phyloP scores from a whole-genome alignment of 495 filamentous ascomycete species.

The Friedmanniomyces simplex region DNA sequence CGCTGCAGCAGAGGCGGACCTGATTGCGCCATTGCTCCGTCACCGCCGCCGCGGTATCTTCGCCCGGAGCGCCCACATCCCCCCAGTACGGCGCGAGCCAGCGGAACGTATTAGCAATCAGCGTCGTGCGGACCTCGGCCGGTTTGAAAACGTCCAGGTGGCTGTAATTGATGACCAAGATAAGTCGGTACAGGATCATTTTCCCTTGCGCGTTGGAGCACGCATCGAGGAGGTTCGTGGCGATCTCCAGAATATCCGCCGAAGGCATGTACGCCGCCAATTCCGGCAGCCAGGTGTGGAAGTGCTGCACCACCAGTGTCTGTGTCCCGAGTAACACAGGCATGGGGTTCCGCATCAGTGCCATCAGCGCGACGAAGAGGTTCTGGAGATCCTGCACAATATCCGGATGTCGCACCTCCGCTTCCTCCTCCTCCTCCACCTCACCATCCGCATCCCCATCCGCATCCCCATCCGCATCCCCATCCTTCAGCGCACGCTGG shows the following conservation, averaged over 20 bases:
- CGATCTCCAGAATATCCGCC: slow-evolving; percentile 82
- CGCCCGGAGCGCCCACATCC: slow-evolving; percentile 27
- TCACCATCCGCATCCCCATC: slow-evolving; percentile 1
- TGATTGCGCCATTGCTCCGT: slow-evolving; percentile 86
- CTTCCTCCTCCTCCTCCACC: too few relatives aligned
- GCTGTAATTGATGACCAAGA: slow-evolving; percentile 83
- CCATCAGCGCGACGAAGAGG: slow-evolving; percentile 83
- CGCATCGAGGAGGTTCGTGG: slow-evolving; percentile 86
- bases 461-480: not conserved
- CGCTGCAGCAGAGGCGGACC: slow-evolving; percentile 81
- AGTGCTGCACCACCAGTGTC: slow-evolving; percentile 90
- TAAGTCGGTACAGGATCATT: slow-evolving; percentile 85
- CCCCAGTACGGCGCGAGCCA: slow-evolving; percentile 98
- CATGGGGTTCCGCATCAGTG: slow-evolving; percentile 74
- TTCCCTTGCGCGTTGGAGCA: slow-evolving; percentile 83
- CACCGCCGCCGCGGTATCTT: slow-evolving; percentile 39
- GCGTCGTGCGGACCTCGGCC: slow-evolving; percentile 57
- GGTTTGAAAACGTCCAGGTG: slow-evolving; percentile 67
- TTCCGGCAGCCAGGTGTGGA: slow-evolving; percentile 92
- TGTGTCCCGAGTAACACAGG: slow-evolving; percentile 85
- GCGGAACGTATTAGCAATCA: slow-evolving; percentile 71
- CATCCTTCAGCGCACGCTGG: slow-evolving; percentile 33
- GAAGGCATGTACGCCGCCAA: slow-evolving; percentile 62
- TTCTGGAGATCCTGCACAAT: slow-evolving; percentile 51
- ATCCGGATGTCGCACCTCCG: slow-evolving; percentile 12